Conservation (phyloP, 768 basidiomycete genomes). For the Leccinum variicolor region DNA sequence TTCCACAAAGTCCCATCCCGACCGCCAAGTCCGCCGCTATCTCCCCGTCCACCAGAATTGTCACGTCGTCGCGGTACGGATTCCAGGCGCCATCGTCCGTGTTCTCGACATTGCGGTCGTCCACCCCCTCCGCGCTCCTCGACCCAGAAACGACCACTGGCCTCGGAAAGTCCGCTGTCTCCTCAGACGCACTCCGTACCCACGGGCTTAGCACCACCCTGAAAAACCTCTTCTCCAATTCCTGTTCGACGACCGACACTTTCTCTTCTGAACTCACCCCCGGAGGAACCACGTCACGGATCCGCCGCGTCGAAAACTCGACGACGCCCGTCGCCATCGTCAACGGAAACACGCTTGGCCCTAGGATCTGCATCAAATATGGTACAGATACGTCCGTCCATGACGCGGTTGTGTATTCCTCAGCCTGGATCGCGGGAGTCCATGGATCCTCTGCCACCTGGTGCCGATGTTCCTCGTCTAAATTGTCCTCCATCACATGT, state of each 20-base stretch:
- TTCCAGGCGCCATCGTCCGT: conserved; percentile 31
- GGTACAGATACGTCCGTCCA: conserved; percentile 27
- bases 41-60: conserved; percentile 25
- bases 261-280: conserved; percentile 6
- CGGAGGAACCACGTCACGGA: conserved; percentile 45
- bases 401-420: conserved; percentile 25
- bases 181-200: conserved; percentile 32
- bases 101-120: background rate
- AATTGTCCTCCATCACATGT: conserved; percentile 31
- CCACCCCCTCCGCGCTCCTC: conserved; percentile 25
- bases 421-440: conserved; percentile 21
- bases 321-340: conserved; percentile 61
- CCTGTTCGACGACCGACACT: conserved; percentile 37
- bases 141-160: conserved; percentile 34
- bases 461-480: conserved; percentile 16
- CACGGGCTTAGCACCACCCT: conserved; percentile 54
- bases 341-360: conserved; percentile 52
- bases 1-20: conserved; percentile 35
- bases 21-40: conserved; percentile 11
- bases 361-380: conserved; percentile 43
- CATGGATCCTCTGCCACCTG: conserved; percentile 22
- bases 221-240: conserved; percentile 40
- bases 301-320: conserved; percentile 58
- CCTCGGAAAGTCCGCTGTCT: conserved; percentile 32
- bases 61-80: conserved; percentile 26